A percentile compares a stretch with the other conserved stretches of the same genome.
Conservation (phyloP, 805 yeast genomes). For the Cyberlindnera bimundalis region DNA sequence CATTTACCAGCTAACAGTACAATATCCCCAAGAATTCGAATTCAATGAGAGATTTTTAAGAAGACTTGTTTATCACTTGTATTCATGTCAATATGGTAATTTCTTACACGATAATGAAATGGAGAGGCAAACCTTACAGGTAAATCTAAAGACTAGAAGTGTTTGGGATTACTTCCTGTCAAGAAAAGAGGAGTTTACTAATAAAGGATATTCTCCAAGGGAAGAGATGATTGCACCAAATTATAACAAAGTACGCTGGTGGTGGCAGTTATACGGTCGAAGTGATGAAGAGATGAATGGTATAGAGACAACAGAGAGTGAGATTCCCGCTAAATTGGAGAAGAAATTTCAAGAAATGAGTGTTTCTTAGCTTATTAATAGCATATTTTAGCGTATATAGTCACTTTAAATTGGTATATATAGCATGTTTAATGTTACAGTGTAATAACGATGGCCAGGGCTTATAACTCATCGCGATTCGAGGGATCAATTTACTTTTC, state of each 20-base stretch:
- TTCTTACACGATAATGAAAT: conserved; percentile 74
- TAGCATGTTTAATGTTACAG: too few relatives aligned
- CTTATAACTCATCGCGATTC: too few relatives aligned
- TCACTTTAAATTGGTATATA: too few relatives aligned
- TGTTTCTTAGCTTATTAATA: conserved; percentile 6
- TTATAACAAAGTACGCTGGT: conserved; percentile 68
- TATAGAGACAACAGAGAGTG: too few relatives aligned
- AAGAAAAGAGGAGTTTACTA: conserved; percentile 64
- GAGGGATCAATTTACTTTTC: too few relatives aligned
- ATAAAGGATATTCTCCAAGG: conserved; percentile 37
- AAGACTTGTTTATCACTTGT: conserved; percentile 79
- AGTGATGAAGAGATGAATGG: conserved; percentile 63
- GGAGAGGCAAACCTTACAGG: conserved; percentile 44
- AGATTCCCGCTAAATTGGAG: too few relatives aligned
- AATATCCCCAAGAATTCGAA: conserved; percentile 72
- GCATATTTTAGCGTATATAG: too few relatives aligned
- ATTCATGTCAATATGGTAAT: conserved; percentile 94
- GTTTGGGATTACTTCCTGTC: conserved; percentile 95
- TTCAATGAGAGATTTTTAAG: conserved; percentile 86
- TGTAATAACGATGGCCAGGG: too few relatives aligned
- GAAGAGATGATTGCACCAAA: conserved; percentile 52
- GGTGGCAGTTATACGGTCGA: conserved; percentile 84
- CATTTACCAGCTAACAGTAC: conserved; percentile 72
- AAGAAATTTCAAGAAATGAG: conserved; percentile 20
- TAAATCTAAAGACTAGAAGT: conserved; percentile 57